Conservation (phyloP, 345 rosid species). For the Anacardium occidentale region DNA sequence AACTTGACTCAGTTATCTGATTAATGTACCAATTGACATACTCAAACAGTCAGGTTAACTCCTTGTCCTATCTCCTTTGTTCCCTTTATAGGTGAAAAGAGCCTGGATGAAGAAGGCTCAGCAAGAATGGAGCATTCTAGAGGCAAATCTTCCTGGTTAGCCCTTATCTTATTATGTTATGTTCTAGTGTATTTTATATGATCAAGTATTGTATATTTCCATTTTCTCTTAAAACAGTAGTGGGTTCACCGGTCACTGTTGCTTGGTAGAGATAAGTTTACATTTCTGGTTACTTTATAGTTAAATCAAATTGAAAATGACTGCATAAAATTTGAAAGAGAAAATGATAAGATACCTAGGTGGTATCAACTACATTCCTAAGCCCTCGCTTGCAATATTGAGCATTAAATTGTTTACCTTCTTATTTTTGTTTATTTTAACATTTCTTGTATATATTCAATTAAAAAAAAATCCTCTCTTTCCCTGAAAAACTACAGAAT, state of each 20-base stretch:
- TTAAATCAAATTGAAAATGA: neutral
- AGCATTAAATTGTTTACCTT: neutral
- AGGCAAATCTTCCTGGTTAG: conserved; percentile 79
- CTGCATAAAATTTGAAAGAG: neutral
- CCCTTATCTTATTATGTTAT: conserved; percentile 19
- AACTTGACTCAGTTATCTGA: conserved; percentile 18
- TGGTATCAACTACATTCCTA: neutral
- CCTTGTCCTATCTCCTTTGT: conserved; percentile 1
- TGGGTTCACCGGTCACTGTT: neutral
- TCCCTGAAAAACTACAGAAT: neutral
- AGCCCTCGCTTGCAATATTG: neutral
- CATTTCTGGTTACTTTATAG: neutral
- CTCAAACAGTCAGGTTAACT: conserved; percentile 11
- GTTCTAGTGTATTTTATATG: neutral
- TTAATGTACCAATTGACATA: conserved; percentile 2
- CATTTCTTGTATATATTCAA: neutral
- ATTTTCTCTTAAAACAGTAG: neutral
- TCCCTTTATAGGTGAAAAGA: conserved; percentile 51
- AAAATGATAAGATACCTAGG: neutral
- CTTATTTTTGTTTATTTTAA: neutral
- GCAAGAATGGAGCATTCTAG: conserved; percentile 83
- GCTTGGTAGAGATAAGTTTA: neutral
- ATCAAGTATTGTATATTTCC: neutral
- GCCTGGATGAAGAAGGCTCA: conserved; percentile 84
- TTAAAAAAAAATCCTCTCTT: neutral